These are phyloP conservation scores for Chlorella sorokiniana DNA, from an alignment of 139 green algal species.

Conservation along the genomic window DNA sequence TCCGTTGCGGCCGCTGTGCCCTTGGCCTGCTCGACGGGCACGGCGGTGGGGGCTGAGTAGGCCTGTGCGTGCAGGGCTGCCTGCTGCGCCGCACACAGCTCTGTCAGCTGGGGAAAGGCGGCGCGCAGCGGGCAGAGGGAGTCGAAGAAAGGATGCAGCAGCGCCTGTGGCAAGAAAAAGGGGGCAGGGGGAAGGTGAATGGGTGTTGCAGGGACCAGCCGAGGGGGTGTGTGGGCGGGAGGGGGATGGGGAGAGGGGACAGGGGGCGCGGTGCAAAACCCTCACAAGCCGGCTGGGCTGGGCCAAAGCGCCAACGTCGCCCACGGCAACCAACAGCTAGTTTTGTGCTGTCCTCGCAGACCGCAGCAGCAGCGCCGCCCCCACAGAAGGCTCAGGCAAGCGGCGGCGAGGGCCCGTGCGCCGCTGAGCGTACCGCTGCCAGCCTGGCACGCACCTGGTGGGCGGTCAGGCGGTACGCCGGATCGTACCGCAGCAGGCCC, in stretches of 20 bases:
- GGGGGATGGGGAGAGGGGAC: too few relatives aligned
- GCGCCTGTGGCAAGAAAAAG: constrained; percentile 18
- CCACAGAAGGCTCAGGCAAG: too few relatives aligned
- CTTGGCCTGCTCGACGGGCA: neutral
- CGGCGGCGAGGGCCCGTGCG: too few relatives aligned
- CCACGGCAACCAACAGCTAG: too few relatives aligned
- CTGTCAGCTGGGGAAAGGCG: constrained; percentile 19
- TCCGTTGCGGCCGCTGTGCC: neutral
- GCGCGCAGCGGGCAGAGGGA: constrained; percentile 11
- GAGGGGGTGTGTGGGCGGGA: too few relatives aligned
- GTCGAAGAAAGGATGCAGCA: constrained; percentile 50
- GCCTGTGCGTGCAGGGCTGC: neutral
- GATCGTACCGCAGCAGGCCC: constrained; percentile 47
- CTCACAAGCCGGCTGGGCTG: too few relatives aligned
- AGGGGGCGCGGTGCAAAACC: too few relatives aligned
- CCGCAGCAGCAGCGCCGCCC: too few relatives aligned
- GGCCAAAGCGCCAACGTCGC: too few relatives aligned
- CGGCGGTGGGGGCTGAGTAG: neutral
- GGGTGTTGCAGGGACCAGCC: neutral
- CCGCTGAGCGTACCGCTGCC: neutral
- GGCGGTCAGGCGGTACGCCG: constrained; percentile 29
- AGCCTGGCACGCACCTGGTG: neutral
- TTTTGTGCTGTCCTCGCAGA: too few relatives aligned
- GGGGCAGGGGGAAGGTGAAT: neutral
- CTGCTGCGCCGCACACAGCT: neutral